phyloP scores from a whole-genome alignment of 768 basidiomycete species.

The Holtermannia corniformis region DNA sequence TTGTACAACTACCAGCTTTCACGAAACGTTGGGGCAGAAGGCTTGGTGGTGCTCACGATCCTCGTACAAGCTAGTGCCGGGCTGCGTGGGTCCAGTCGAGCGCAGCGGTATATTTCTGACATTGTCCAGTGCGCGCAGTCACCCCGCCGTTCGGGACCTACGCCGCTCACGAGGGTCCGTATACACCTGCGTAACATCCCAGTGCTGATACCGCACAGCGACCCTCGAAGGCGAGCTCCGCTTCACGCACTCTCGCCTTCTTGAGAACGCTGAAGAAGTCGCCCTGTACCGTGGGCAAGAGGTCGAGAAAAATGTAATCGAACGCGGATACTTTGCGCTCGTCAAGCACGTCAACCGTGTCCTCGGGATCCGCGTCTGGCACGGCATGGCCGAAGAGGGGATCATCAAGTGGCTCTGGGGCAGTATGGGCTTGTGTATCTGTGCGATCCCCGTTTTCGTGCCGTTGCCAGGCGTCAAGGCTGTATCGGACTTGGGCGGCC shows the following conservation, averaged over 20 bases:
- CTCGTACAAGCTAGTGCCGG: conserved; percentile 75
- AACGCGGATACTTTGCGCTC: conserved; percentile 74
- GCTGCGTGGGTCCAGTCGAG: conserved; percentile 51
- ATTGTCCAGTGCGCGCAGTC: conserved; percentile 61
- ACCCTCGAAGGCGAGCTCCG: conserved; percentile 80
- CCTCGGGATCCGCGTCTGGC: conserved; percentile 72
- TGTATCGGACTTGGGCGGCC: conserved; percentile 61
- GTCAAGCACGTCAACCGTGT: conserved; percentile 78
- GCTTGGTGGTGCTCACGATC: conserved; percentile 68
- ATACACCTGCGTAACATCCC: conserved; percentile 1
- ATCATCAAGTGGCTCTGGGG: conserved; percentile 95
- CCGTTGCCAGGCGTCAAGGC: conserved; percentile 60
- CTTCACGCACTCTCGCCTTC: conserved; percentile 81
- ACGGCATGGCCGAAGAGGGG: conserved; percentile 84
- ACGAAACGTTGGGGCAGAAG: conserved; percentile 88
- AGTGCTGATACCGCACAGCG: too few species aligned
- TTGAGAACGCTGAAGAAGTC: conserved; percentile 57
- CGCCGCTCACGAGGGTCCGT: conserved; percentile 53
- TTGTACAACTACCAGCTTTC: conserved; percentile 93
- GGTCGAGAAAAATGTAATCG: conserved; percentile 81
- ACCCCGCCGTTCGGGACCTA: conserved; percentile 90
- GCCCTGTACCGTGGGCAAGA: conserved; percentile 81
- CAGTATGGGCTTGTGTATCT: conserved; percentile 79
- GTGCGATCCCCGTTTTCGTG: conserved; percentile 89
- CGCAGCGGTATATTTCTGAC: conserved; percentile 4